These are phyloP conservation scores for Colletotrichum somersetense DNA, from an alignment of 2,329 filamentous ascomycete genomes.

Conservation along the genomic window DNA sequence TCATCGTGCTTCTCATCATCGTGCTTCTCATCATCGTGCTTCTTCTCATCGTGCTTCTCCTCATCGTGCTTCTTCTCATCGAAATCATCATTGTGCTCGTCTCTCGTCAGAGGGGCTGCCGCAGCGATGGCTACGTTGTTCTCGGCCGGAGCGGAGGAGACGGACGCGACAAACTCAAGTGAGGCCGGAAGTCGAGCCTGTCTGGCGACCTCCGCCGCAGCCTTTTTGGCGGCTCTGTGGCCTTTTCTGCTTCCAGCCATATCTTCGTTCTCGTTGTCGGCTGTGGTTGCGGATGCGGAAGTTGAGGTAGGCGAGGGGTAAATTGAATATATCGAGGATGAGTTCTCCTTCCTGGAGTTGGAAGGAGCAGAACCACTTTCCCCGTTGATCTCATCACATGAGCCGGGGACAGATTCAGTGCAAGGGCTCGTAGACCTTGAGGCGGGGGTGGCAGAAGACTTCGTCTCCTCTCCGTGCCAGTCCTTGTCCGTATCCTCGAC, in stretches of 20 bases:
- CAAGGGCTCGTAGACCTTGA: not conserved
- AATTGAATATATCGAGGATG: not conserved
- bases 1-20: not conserved
- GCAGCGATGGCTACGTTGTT: not conserved
- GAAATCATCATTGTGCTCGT: not conserved
- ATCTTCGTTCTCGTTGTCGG: not conserved
- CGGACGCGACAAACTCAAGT: not conserved
- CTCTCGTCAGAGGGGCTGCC: not conserved
- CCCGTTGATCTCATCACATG: not conserved
- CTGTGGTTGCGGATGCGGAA: not conserved
- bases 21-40: not conserved
- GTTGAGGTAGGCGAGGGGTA: not conserved
- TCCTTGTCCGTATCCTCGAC: not conserved
- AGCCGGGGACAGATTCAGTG: not conserved
- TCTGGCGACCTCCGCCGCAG: conserved; percentile 4
- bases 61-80: not conserved
- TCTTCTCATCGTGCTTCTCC: not conserved
- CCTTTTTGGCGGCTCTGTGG: conserved; percentile 18
- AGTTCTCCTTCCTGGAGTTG: not conserved
- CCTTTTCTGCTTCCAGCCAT: conserved; percentile 13
- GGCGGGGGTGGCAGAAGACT: not conserved
- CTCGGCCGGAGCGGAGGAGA: not conserved
- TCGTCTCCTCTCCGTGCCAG: not conserved
- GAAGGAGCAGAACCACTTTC: not conserved
- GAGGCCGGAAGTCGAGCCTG: conserved; percentile 6